phyloP scores from a whole-genome alignment of 306 rosid genomes.

The Abrus precatorius region DNA sequence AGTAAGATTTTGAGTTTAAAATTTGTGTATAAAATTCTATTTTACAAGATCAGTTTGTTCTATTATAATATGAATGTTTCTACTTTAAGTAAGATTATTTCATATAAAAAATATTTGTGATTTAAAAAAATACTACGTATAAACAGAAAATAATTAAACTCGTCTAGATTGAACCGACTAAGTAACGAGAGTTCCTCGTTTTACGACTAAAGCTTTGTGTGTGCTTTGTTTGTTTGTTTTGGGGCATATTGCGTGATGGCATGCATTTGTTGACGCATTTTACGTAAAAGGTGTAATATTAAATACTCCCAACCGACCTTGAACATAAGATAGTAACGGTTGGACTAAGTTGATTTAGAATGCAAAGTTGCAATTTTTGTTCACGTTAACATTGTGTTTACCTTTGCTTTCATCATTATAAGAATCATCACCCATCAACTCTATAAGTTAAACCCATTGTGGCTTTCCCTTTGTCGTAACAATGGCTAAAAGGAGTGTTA shows the following conservation, averaged over 20 bases:
- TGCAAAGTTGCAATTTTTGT: not conserved
- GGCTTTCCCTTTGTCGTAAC: not conserved
- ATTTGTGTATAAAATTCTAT: too few relatives aligned
- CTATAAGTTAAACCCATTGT: not conserved
- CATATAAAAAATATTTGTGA: too few relatives aligned
- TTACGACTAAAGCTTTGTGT: not conserved
- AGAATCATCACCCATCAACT: not conserved
- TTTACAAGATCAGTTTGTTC: too few relatives aligned
- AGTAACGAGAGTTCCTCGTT: not conserved
- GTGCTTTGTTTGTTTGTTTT: not conserved
- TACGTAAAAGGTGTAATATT: constrained; percentile 5
- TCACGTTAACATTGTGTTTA: constrained; percentile 45
- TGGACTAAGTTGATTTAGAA: constrained; percentile 11
- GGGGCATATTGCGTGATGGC: not conserved
- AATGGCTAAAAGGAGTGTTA: constrained; percentile 42
- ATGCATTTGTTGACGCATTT: constrained; percentile 30
- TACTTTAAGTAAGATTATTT: too few relatives aligned
- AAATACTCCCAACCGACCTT: constrained; percentile 5
- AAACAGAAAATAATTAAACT: not conserved
- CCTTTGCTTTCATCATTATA: constrained; percentile 13
- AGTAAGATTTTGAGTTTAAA: too few relatives aligned
- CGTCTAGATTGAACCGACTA: not conserved
- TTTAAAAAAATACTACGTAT: too few relatives aligned
- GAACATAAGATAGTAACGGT: constrained; percentile 30
- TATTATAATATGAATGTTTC: too few relatives aligned